Base-by-base conservation (phyloP, 352 stramenopile species). In the Pythium oligandrum region DNA sequence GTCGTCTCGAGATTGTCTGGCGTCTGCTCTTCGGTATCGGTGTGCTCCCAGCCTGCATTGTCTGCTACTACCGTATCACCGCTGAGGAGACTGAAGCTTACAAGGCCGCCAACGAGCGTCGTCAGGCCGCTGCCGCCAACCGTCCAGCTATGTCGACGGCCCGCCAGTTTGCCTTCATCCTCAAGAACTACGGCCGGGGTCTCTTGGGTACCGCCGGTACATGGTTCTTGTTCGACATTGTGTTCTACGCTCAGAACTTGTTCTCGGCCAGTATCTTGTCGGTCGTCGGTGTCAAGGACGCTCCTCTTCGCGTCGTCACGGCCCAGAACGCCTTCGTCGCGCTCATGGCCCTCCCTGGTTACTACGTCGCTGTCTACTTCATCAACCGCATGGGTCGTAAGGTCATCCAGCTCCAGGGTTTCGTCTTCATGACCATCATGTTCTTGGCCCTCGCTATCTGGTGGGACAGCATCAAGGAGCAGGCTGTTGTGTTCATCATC, bases 171-270 rank as follows among this genome's bases (percentile, higher is more conserved):
- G 30, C 17, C 3, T 86, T 86, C 61, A 81, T 86, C 40, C 26
- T 78, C 7, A 69, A 66, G 8, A 57, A 86, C 60, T 84, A 84
- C 55, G 61, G 73, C 11, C 45, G 64, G 26, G 59, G 63, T 6
- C 56, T 93, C 4, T 40, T 91, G 3, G 83, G 81, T 1, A 87
- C 74, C 35, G 81, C 83, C 0, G 78, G 75, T 50, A 79, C 78
- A 39, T 94, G 84, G 82, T 90, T 94, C 61, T 70, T 93, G 4
- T 90, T 91, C 53, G 84, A 92, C 56, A 85, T 94, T 53, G 73
- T 89, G 1, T 91, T 84, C 49, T 88, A 86, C 57, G 74, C 79
- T 4, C 75, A 88, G 55, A 86, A 84, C 51, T 56, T 92, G 12
- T 92, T 91, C 56, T 86, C 77, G 12, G 76, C 76, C 30, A 83